A percentile compares a stretch with the other conserved stretches of the same genome.
Evolutionary conservation across 768 basidiomycete genomes (phyloP).

Genomic region (Sporobolomyces phaffii): DNA sequence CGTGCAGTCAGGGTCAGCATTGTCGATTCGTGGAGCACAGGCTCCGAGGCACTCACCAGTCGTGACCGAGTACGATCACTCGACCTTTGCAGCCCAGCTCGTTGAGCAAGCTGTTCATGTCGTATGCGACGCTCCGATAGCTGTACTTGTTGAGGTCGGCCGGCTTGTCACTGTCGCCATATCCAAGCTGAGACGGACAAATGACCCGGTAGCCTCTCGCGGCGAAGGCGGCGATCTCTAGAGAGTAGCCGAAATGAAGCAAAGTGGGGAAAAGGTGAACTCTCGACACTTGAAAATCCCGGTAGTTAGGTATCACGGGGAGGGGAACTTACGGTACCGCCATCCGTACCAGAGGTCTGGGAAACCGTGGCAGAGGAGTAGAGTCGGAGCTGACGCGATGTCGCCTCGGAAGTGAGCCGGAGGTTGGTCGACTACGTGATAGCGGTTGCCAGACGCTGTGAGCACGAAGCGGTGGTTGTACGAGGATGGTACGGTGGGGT

Average conservation of each 20-base stretch:
- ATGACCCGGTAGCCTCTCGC: slow-evolving; percentile 24
- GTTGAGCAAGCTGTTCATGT: slow-evolving; percentile 27
- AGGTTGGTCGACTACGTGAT: slow-evolving; percentile 30
- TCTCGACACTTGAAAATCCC: not conserved
- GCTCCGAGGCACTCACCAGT: slow-evolving; percentile 13
- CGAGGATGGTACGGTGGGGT: slow-evolving; percentile 9
- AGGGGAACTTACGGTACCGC: slow-evolving; percentile 27
- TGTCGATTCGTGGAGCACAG: not conserved
- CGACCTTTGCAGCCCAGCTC: slow-evolving; percentile 8
- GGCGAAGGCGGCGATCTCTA: slow-evolving; percentile 28
- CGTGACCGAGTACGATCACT: slow-evolving; percentile 35
- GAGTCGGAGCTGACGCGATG: slow-evolving; percentile 12
- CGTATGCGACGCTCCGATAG: slow-evolving; percentile 23
- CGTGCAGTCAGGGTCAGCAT: not conserved
- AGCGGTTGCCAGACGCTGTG: slow-evolving; percentile 20
- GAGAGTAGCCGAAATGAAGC: too few relatives aligned
- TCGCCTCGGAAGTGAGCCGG: slow-evolving; percentile 2
- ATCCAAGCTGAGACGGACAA: slow-evolving; percentile 27
- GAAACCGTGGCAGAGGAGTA: slow-evolving; percentile 31
- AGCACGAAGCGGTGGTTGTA: slow-evolving; percentile 33
- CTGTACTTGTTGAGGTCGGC: slow-evolving; percentile 8
- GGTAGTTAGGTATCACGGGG: not conserved
- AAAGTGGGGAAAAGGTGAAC: not conserved
- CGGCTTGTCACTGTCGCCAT: slow-evolving; percentile 8
- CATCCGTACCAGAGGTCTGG: slow-evolving; percentile 37